Evolutionary conservation across 345 rosid genomes (phyloP).

Genomic region (Lenwebbia sp.): DNA sequence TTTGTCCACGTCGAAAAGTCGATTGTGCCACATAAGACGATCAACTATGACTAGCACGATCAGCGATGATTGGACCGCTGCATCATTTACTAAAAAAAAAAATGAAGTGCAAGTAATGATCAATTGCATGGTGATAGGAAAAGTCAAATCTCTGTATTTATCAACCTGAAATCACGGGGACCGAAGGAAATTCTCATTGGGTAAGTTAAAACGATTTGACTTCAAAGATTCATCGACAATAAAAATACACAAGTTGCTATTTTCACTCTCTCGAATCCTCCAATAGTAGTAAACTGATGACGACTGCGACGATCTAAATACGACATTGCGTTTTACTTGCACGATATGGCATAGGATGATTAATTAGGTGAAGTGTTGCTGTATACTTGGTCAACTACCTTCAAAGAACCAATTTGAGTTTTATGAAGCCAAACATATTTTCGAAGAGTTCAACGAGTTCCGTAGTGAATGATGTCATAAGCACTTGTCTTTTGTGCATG

Average conservation of each 20-base stretch:
- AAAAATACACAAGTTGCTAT: neutral
- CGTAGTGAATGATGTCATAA: neutral
- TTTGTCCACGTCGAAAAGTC: neutral
- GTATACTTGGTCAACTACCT: neutral
- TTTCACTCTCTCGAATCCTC: neutral
- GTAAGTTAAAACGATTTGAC: neutral
- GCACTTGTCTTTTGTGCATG: neutral
- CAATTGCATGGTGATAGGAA: too few species aligned
- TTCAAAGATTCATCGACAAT: neutral
- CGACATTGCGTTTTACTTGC: neutral
- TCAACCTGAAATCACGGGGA: neutral
- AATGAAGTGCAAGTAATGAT: too few species aligned
- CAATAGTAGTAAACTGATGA: neutral
- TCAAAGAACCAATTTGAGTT: neutral
- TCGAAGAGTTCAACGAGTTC: neutral
- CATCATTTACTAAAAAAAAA: too few species aligned
- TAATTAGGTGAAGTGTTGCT: too few species aligned
- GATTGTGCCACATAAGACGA: too few species aligned
- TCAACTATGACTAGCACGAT: fast-evolving
- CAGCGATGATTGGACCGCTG: too few species aligned
- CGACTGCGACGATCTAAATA: neutral
- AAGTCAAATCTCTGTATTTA: neutral
- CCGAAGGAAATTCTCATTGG: neutral
- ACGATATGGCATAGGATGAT: neutral
- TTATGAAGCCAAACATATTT: neutral